A percentile compares a stretch with the other conserved stretches of the same genome.
Conservation (phyloP, 2,329 filamentous ascomycete genomes). For the Cercospora citrullina region DNA sequence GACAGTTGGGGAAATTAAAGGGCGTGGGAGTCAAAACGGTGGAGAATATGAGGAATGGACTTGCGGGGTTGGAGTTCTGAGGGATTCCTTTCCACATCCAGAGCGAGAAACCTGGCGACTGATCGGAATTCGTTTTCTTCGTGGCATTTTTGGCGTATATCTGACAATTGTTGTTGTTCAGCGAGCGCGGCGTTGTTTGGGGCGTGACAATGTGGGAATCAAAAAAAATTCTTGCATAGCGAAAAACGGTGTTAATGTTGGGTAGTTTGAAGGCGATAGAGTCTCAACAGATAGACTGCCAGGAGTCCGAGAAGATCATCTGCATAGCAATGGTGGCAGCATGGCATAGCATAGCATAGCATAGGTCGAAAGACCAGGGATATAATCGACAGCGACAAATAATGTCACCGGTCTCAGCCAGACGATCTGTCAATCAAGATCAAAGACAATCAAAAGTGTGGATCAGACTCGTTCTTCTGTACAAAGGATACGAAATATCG, state of each 20-base stretch:
- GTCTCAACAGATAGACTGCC: not conserved
- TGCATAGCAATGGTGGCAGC: not conserved
- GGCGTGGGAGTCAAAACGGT: constrained; percentile 54
- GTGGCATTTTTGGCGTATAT: not conserved
- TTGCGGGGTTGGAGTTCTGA: constrained; percentile 11
- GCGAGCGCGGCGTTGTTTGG: constrained; percentile 16
- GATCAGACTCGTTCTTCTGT: not conserved
- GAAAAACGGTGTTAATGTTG: not conserved
- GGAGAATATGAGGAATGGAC: constrained; percentile 51
- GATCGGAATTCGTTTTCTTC: not conserved
- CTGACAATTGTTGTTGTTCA: constrained; percentile 2
- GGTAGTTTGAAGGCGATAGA: not conserved
- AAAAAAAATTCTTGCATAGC: not conserved
- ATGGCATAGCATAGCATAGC: constrained; percentile 1
- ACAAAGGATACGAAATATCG: not conserved
- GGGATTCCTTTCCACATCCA: too few species aligned
- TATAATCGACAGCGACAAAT: not conserved
- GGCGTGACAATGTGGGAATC: not conserved
- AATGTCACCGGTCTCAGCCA: not conserved
- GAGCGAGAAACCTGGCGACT: too few species aligned
- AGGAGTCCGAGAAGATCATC: not conserved
- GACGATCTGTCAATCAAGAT: not conserved
- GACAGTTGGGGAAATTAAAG: constrained; percentile 48
- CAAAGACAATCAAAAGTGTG: not conserved
- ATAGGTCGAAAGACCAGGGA: not conserved